Evolutionary conservation across 192 early-diverging fungal species (phyloP), one percentile per base, ranked within the genome.

Genomic region (Linnemannia exigua): DNA sequence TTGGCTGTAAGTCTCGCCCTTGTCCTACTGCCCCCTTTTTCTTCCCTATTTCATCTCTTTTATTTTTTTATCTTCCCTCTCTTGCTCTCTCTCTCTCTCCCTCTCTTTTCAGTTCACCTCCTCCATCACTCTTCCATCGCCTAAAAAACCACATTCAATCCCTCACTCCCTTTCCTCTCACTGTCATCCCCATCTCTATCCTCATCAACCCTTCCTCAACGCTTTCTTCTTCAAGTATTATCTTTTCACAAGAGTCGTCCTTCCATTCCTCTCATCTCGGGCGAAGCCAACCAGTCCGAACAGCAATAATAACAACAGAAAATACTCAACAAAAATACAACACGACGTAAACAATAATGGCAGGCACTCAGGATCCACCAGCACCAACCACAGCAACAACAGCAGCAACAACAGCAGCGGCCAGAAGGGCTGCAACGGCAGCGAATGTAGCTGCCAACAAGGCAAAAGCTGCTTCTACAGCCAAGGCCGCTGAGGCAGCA

Each of bases 381-480:
- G 36, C 61, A 33, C 54, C 38, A 9, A 67, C 68, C 36, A 48
- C 73, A 3, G 1, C 70, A 20, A 66, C 79, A 47, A 66, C 79
- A 2, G 4, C 47, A 63, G 44, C 63, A 35, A 47, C 79, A 20
- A 71, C 84, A 8, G n/a, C 71, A 5, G 79, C 79, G 22, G 79
- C 79, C 0, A 36, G 66, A 48, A 61, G 72, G 31, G 69, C 79
- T 20, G 76, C 84, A 14, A 72, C 68, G 2, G 54, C 79, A 17
- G 63, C 84, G 7, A 33, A 19, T 1, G 67, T 75, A 19, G 84
- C 73, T 5, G 70, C 79, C 44, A 81, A 77, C 38, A 83, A 83
- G 63, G 58, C 71, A 22, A 80, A 80, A 67, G 63, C 79, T 22
- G 66, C 63, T 20, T 37, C 52, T 2, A 66, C 71, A 37, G 9